phyloP scores from a whole-genome alignment of 139 green algal genomes.

The Chlamydomonas eustigma region DNA sequence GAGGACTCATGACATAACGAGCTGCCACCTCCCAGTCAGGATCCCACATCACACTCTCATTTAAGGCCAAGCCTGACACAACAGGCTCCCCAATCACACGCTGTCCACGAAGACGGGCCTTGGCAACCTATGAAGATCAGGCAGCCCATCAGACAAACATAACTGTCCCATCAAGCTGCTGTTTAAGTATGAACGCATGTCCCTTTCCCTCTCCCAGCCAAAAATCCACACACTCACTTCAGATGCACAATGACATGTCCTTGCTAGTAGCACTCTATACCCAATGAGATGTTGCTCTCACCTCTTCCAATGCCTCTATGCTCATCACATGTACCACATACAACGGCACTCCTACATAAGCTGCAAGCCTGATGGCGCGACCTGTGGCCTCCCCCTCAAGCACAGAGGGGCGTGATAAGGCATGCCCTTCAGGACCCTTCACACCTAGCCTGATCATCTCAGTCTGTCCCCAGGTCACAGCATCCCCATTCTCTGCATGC shows the following conservation, averaged over 20 bases:
- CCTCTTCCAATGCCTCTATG: constrained; percentile 75
- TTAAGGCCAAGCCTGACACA: constrained; percentile 64
- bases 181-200: too few relatives aligned
- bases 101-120: constrained; percentile 51
- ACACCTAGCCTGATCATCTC: constrained; percentile 44
- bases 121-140: constrained; percentile 50
- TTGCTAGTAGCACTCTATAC: not conserved
- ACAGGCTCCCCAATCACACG: constrained; percentile 81
- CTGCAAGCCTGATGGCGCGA: constrained; percentile 77
- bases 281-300: constrained; percentile 21
- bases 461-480: constrained; percentile 67
- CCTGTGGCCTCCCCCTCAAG: constrained; percentile 89
- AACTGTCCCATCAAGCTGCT: too few relatives aligned
- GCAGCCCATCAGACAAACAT: too few relatives aligned
- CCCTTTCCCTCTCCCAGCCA: too few relatives aligned
- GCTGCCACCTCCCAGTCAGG: constrained; percentile 74
- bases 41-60: constrained; percentile 74
- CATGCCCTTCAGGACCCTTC: constrained; percentile 83
- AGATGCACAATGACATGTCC: too few relatives aligned
- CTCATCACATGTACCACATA: constrained; percentile 98
- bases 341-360: constrained; percentile 76
- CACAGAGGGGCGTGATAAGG: constrained; percentile 70
- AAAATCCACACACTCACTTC: too few relatives aligned
- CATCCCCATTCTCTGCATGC: constrained; percentile 85
- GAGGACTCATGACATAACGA: constrained; percentile 89